Evolutionary conservation across 23 red algal species (phyloP), one percentile per base, ranked within the genome.

Genomic region (Cyanidioschyzon merolae): DNA sequence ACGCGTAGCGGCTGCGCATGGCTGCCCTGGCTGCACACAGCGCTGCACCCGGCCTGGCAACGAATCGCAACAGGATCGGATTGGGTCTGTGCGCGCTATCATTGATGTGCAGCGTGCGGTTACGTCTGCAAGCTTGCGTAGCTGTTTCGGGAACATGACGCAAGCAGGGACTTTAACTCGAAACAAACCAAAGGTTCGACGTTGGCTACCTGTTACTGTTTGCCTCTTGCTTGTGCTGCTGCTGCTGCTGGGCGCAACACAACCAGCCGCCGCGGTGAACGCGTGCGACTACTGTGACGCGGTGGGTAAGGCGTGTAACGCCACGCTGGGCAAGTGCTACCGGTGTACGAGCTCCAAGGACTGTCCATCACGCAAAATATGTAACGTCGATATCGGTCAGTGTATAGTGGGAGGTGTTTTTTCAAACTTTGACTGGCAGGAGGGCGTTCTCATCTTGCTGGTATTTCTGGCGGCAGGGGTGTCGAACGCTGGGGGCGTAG

Each of bases 401-500:
- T 71, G 63, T 27, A 7, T 32, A 3, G 63, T 71, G 63, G n/a
- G 32, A 7, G 63, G 63, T 27, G 63, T 71, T 7, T 71, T 71
- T 32, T 25, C 32, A 25, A 3, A 15, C 16, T 71, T 71, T 27
- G 63, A 3, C n/a, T 71, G 63, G 63, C 63, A 71, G 32, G 63
- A 71, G 63, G 63, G 63, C 32, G n/a, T 71, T 35, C 63, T 71
- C 63, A 71, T 71, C 29, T 7, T 71, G 12, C 63, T 71, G 16
- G 29, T 71, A 7, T 71, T 71, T 27, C 29, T 71, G 63, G 21
- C 63, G 3, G 63, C 63, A 7, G 63, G 63, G 16, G 7, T 71
- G 30, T 71, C 63, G 2, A 71, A 71, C 32, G 63, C 63, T 7
- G 63, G 63, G 12, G 63, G 63, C 30, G 63, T 71, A 3, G 63